Conservation (phyloP, 2,329 filamentous ascomycete genomes). For the Botrytis fragariae region DNA sequence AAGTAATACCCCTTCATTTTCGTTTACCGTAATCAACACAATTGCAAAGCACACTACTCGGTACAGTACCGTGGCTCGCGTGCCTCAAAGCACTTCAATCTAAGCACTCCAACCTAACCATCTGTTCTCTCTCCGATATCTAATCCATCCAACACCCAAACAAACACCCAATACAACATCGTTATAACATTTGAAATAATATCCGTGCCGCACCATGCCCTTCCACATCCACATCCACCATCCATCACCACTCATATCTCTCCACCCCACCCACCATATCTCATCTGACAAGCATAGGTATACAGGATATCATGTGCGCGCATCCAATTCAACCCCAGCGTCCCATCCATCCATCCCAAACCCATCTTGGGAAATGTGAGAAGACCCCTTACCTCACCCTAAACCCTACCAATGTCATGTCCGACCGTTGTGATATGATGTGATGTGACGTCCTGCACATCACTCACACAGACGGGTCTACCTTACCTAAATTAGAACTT, state of each 20-base stretch:
- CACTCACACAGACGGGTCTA: not conserved
- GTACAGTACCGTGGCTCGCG: not conserved
- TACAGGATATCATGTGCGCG: not conserved
- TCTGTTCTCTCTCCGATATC: not conserved
- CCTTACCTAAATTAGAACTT: not conserved
- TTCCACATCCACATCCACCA: too few species aligned
- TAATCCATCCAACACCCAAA: not conserved
- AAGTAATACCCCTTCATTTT: not conserved
- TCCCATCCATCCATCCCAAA: not conserved
- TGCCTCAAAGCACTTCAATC: not conserved
- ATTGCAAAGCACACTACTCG: not conserved
- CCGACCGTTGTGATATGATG: constrained; percentile 1
- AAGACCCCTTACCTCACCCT: not conserved
- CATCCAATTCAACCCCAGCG: not conserved
- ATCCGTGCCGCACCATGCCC: not conserved
- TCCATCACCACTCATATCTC: not conserved
- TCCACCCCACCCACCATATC: not conserved
- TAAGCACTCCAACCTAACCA: not conserved
- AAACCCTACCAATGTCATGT: constrained; percentile 12
- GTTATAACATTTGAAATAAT: not conserved
- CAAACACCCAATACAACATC: not conserved
- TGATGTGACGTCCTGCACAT: constrained; percentile 1
- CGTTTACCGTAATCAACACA: not conserved
- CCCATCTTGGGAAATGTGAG: not conserved
- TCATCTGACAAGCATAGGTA: not conserved